Base-by-base conservation (phyloP, 805 yeast genomes). In the Yarrowia sp. region DNA sequence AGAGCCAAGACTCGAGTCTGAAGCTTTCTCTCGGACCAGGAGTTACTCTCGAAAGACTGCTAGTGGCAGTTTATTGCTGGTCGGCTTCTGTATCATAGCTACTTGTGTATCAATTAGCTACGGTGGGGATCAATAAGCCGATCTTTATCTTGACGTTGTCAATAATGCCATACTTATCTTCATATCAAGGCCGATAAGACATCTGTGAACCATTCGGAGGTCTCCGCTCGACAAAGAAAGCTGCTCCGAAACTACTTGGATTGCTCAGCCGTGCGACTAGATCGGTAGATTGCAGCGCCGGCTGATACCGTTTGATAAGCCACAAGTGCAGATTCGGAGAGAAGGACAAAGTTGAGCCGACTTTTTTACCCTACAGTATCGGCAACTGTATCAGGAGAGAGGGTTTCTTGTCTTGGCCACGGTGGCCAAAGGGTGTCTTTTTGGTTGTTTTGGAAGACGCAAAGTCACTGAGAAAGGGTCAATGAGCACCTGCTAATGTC, bases 261-360 rank as follows among this genome's bases (percentile, higher is more conserved):
- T 38, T 39, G 44, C 44, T 39, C 44, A 39, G 44, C 44, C 44
- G 44, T 39, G 13, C 29, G 44, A 22, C 3, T 21, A 12, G 42
- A 39, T 39, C 44, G 44, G 19, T 21, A 22, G 41, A 13, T n/a
- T 22, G 29, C 44, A 39, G 42, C 25, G 2, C 25, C 27, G 7
- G 44, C 44, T 39, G 44, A 39, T 22, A 39, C 44, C 44, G 42
- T 21, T 35, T 21, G 44, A 39, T 39, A 22, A 39, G 44, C 44
- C 44, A 39, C 44, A n/a, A 6, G 4, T 13, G 25, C 16, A 22
- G 13, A 22, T 8, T n/a, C n/a, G n/a, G n/a, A n/a, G n/a, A n/a
- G n/a, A n/a, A n/a, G n/a, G n/a, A n/a, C n/a, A n/a, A n/a, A n/a
- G n/a, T n/a, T n/a, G n/a, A n/a, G n/a, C n/a, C n/a, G n/a, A n/a